These are phyloP conservation scores for Alloteropsis semialata DNA, from an alignment of 176 grass and related monocot species.

Conservation along the genomic window DNA sequence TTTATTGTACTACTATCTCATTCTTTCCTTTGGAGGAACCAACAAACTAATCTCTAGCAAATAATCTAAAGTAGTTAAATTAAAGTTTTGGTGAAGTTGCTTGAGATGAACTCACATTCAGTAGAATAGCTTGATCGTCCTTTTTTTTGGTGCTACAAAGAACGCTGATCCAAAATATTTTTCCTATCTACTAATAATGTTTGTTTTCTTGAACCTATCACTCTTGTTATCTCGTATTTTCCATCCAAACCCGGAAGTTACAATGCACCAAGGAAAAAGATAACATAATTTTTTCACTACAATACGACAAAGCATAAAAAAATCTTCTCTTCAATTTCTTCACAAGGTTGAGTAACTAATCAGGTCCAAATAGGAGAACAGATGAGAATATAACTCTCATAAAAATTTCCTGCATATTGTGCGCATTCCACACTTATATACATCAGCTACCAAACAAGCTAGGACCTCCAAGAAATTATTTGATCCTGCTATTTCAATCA, in stretches of 20 bases:
- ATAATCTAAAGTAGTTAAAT: not conserved
- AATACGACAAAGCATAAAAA: not conserved
- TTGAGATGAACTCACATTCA: not conserved
- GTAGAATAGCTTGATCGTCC: not conserved
- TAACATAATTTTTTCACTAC: not conserved
- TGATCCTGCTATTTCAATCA: not conserved
- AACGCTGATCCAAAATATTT: not conserved
- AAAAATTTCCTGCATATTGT: not conserved
- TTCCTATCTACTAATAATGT: not conserved
- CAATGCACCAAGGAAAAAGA: not conserved
- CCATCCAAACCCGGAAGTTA: not conserved
- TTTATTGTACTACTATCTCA: not conserved
- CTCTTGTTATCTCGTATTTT: not conserved
- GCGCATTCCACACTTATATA: conserved; percentile 3
- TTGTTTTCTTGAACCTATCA: not conserved
- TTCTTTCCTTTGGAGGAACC: not conserved
- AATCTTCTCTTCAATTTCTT: not conserved
- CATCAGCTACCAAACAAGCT: not conserved
- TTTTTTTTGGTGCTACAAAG: not conserved
- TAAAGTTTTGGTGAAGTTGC: not conserved
- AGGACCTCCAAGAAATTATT: not conserved
- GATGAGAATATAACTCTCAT: not conserved
- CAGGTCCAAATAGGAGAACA: not conserved
- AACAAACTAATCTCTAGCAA: too few species aligned
- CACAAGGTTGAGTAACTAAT: not conserved